Evolutionary conservation across 2,329 filamentous ascomycete genomes (phyloP).

Genomic region (Beauveria sp.): DNA sequence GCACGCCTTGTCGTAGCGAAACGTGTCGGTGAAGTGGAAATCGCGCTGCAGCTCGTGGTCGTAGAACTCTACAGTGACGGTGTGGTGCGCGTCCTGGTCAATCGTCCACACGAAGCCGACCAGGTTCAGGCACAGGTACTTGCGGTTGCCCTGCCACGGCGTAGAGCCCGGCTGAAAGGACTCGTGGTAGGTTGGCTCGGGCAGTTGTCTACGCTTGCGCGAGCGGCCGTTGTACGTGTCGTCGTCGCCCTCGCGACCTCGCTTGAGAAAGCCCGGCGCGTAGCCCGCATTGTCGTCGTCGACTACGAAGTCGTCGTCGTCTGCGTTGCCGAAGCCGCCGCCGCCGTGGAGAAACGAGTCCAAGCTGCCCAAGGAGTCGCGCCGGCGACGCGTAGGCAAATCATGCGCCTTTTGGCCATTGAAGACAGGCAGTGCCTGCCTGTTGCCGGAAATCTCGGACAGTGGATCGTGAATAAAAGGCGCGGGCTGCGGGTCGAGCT

Average conservation of each 20-base stretch:
- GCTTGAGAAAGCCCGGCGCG: conserved; percentile 49
- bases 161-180: conserved; percentile 92
- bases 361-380: conserved; percentile 65
- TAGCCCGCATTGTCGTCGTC: conserved; percentile 96
- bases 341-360: conserved; percentile 64
- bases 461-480: conserved; percentile 81
- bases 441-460: conserved; percentile 60
- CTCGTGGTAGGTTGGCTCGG: conserved; percentile 63
- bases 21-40: conserved; percentile 96
- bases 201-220: conserved; percentile 42
- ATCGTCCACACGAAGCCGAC: conserved; percentile 96
- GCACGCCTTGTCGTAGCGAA: conserved; percentile 92
- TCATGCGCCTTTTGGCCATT: conserved; percentile 48
- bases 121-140: conserved; percentile 88
- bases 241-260: conserved; percentile 46
- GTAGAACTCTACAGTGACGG: conserved; percentile 95
- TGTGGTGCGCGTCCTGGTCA: conserved; percentile 87
- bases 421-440: conserved; percentile 38
- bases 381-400: conserved; percentile 42
- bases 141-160: conserved; percentile 88
- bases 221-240: conserved; percentile 30
- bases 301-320: conserved; percentile 76
- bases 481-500: conserved; percentile 59
- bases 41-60: conserved; percentile 87
- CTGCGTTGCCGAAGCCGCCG: conserved; percentile 16